Evolutionary conservation across 2,329 filamentous ascomycete genomes (phyloP).

Genomic region (Blumeriella jaapii): DNA sequence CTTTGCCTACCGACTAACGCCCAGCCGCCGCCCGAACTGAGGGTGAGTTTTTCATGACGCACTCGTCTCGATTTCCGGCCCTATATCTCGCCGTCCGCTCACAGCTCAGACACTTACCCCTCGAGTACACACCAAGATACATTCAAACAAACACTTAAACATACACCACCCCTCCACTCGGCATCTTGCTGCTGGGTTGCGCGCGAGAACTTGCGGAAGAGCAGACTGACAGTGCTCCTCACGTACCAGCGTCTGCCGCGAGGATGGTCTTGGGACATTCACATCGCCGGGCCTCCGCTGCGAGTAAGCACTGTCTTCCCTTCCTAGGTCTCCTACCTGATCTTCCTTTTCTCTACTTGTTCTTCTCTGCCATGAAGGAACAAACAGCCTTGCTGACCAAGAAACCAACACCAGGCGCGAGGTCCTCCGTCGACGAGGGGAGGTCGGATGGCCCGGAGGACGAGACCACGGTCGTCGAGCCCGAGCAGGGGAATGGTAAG

Average conservation of each 20-base stretch:
- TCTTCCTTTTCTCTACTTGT: neutral
- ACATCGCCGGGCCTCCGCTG: constrained; percentile 35
- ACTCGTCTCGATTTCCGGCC: too few relatives aligned
- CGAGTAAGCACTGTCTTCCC: constrained; percentile 31
- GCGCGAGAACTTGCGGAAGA: too few relatives aligned
- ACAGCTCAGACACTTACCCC: too few relatives aligned
- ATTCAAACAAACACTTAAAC: too few relatives aligned
- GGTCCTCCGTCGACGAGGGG: constrained; percentile 27
- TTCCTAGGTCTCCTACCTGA: constrained; percentile 9
- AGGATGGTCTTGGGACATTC: constrained; percentile 32
- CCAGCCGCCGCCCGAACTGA: too few relatives aligned
- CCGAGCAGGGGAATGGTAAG: constrained; percentile 89
- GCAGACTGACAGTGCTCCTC: too few relatives aligned
- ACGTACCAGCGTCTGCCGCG: neutral
- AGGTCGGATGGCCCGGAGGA: constrained; percentile 39
- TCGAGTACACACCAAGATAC: too few relatives aligned
- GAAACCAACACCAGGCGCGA: constrained; percentile 29
- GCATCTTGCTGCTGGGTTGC: too few relatives aligned
- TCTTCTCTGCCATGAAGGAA: constrained; percentile 2
- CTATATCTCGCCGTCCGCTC: too few relatives aligned
- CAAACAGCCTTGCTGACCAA: constrained; percentile 6
- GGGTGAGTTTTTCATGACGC: too few relatives aligned
- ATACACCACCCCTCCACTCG: too few relatives aligned
- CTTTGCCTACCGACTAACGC: too few relatives aligned
- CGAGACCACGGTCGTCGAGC: constrained; percentile 74